Percentiles rank a stretch among this genome's conserved stretches.
These are phyloP conservation scores for Geosmithia flava DNA, from an alignment of 2,329 filamentous ascomycete genomes.

Conservation along the genomic window DNA sequence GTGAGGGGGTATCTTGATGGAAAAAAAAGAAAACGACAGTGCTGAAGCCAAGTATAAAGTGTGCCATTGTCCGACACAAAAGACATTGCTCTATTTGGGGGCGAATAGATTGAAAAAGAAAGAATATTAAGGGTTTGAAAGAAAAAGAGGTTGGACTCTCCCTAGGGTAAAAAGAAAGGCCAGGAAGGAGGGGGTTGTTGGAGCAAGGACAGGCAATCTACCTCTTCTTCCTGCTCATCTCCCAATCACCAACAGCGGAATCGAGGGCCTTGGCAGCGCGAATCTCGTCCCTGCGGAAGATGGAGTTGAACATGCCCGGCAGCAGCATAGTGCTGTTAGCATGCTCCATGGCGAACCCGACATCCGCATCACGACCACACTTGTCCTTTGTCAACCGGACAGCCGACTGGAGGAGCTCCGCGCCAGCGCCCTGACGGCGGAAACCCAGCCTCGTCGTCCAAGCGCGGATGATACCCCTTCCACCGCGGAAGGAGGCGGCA, in stretches of 20 bases:
- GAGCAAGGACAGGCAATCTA: slow-evolving; percentile 18
- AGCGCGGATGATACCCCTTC: slow-evolving; percentile 61
- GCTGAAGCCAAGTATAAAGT: too few species aligned
- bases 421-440: slow-evolving; percentile 59
- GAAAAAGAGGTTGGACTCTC: neutral
- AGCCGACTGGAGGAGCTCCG: slow-evolving; percentile 60
- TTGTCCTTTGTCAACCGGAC: slow-evolving; percentile 54
- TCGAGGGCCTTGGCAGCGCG: slow-evolving; percentile 42
- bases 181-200: too few species aligned
- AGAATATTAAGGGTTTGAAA: neutral
- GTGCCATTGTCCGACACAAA: too few species aligned
- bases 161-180: neutral
- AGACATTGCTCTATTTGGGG: too few species aligned
- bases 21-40: too few species aligned
- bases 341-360: slow-evolving; percentile 67
- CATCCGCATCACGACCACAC: slow-evolving; percentile 53
- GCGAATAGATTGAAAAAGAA: too few species aligned
- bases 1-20: too few species aligned
- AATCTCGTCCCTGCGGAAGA: slow-evolving; percentile 46
- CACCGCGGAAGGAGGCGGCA: slow-evolving; percentile 33
- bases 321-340: slow-evolving; percentile 59
- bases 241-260: slow-evolving; percentile 34
- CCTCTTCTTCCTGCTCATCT: slow-evolving; percentile 32
- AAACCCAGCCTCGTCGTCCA: slow-evolving; percentile 69
- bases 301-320: slow-evolving; percentile 48